Percentiles rank a stretch among this genome's conserved stretches.
These are phyloP conservation scores for Fraxinus excelsior DNA, from an alignment of 257 asterid genomes.

Conservation along the genomic window DNA sequence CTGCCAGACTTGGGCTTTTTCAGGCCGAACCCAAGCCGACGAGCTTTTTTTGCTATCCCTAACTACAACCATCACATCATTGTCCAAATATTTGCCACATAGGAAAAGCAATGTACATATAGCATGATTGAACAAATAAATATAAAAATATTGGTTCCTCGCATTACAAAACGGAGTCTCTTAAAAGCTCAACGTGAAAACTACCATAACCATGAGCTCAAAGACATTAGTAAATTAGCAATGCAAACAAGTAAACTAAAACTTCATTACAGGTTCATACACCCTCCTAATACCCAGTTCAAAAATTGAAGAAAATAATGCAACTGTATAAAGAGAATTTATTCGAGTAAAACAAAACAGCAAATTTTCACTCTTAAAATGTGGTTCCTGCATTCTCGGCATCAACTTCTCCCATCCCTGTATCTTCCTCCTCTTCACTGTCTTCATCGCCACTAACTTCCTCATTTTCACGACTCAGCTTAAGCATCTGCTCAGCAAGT, in stretches of 20 bases:
- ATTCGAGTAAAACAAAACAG: background rate
- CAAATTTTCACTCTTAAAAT: constrained; percentile 35
- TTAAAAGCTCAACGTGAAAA: no score
- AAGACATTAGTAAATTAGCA: background rate
- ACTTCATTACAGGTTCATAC: background rate
- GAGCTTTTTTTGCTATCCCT: no score
- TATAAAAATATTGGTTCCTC: background rate
- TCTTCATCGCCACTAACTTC: constrained; percentile 88
- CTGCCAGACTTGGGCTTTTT: no score
- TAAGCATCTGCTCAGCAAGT: constrained; percentile 81
- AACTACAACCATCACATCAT: no score
- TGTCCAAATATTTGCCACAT: no score
- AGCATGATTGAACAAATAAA: no score
- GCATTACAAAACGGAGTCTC: no score
- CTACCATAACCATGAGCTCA: background rate
- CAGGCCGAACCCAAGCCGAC: no score
- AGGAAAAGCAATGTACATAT: no score
- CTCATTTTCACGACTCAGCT: constrained; percentile 66
- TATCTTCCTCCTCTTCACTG: constrained; percentile 93
- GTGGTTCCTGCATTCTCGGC: constrained; percentile 54
- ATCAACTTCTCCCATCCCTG: constrained; percentile 94
- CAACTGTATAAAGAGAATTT: constrained; percentile 17
- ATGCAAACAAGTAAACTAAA: background rate
- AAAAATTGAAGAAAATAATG: background rate
- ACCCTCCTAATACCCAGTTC: background rate